A percentile compares a stretch with the other conserved stretches of the same genome.
These are phyloP conservation scores for Hamiltosporidium magnivora DNA, from an alignment of 371 early-diverging fungal species.

Conservation along the genomic window DNA sequence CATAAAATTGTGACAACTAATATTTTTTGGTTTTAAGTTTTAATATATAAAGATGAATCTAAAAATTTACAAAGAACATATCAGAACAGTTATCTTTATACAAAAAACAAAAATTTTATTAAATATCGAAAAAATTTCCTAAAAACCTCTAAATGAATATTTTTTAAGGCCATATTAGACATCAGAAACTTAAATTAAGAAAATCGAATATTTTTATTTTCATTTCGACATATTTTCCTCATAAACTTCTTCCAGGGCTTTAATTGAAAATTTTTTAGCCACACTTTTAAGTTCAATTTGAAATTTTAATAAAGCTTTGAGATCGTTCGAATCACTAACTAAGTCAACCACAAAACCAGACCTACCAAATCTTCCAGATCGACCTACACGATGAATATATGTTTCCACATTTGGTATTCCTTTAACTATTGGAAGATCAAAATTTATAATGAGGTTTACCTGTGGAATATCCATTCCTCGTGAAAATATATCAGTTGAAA, in stretches of 20 bases:
- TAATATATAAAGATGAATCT: too few relatives aligned
- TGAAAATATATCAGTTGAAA: constrained; percentile 69
- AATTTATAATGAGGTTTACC: constrained; percentile 97
- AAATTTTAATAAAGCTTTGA: constrained; percentile 66
- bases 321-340: constrained; percentile 68
- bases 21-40: too few relatives aligned
- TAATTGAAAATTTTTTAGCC: constrained; percentile 58
- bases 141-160: too few relatives aligned
- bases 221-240: not conserved
- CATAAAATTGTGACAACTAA: too few relatives aligned
- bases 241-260: constrained; percentile 8
- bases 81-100: too few relatives aligned
- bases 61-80: too few relatives aligned
- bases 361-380: constrained; percentile 84
- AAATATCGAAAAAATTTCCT: too few relatives aligned
- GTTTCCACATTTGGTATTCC: constrained; percentile 69
- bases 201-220: too few relatives aligned
- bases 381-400: constrained; percentile 92
- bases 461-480: constrained; percentile 97
- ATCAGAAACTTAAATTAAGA: too few relatives aligned
- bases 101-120: too few relatives aligned
- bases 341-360: constrained; percentile 86
- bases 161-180: too few relatives aligned
- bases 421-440: constrained; percentile 76
- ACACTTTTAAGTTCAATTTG: constrained; percentile 86